Conservation (phyloP, 345 rosid species). For the Hibiscus mutabilis region DNA sequence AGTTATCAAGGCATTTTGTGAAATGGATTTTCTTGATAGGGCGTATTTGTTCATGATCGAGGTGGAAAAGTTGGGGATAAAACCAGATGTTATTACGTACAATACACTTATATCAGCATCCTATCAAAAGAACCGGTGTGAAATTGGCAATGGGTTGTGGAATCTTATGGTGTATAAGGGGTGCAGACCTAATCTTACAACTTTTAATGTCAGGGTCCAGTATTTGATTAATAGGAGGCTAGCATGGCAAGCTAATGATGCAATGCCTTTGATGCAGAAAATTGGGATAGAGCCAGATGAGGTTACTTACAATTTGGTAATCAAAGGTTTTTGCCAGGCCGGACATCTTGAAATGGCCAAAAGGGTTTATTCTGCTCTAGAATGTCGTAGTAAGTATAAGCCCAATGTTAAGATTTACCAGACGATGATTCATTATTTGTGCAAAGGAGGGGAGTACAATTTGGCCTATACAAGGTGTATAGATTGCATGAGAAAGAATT, state of each 20-base stretch:
- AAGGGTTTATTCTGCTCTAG: slow-evolving; percentile 59
- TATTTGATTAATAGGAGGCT: slow-evolving; percentile 47
- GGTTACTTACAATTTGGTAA: slow-evolving; percentile 68
- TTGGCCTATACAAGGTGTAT: slow-evolving; percentile 66
- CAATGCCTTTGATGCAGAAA: slow-evolving; percentile 53
- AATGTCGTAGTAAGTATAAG: slow-evolving; percentile 29
- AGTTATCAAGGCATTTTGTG: slow-evolving; percentile 49
- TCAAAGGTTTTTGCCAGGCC: slow-evolving; percentile 64
- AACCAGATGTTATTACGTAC: slow-evolving; percentile 65
- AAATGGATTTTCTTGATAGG: slow-evolving; percentile 45
- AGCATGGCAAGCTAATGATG: slow-evolving; percentile 68
- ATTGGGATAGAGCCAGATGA: slow-evolving; percentile 52
- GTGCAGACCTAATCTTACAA: slow-evolving; percentile 62
- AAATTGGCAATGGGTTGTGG: slow-evolving; percentile 75
- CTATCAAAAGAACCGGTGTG: slow-evolving; percentile 41
- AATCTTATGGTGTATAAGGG: slow-evolving; percentile 72
- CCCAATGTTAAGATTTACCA: slow-evolving; percentile 67
- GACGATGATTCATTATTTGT: slow-evolving; percentile 76
- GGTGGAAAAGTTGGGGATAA: slow-evolving; percentile 53
- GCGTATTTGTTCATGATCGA: slow-evolving; percentile 47
- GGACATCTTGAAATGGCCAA: slow-evolving; percentile 75
- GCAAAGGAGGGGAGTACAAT: slow-evolving; percentile 50
- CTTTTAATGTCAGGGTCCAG: slow-evolving; percentile 74
- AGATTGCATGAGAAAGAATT: slow-evolving; percentile 57
- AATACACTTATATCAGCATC: slow-evolving; percentile 67